These are phyloP conservation scores for Bassia scoparia DNA, from an alignment of 148 eudicot genomes.

Conservation along the genomic window DNA sequence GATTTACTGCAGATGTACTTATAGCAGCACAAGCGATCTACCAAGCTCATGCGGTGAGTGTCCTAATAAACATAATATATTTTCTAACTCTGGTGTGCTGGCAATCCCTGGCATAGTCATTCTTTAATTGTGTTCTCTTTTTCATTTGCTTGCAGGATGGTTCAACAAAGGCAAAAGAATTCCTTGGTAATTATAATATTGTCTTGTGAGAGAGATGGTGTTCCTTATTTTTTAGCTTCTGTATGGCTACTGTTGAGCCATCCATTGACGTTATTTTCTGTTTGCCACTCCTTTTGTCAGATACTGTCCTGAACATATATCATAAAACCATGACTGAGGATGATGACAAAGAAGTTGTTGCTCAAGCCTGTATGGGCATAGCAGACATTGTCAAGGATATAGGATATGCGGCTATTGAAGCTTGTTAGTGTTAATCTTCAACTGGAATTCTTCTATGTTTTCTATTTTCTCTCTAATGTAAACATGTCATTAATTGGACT, in stretches of 20 bases:
- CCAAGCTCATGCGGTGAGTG: slow-evolving; percentile 74
- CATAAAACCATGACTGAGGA: slow-evolving; percentile 80
- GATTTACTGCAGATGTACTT: slow-evolving; percentile 64
- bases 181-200: slow-evolving; percentile 49
- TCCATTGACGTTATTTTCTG: neutral
- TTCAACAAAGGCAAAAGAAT: slow-evolving; percentile 56
- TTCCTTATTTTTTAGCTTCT: slow-evolving; percentile 5
- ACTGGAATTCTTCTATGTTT: slow-evolving; percentile 3
- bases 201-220: neutral
- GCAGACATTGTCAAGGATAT: slow-evolving; percentile 69
- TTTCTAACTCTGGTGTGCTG: neutral
- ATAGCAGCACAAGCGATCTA: slow-evolving; percentile 72
- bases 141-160: slow-evolving; percentile 57
- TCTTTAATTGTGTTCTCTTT: slow-evolving; percentile 11
- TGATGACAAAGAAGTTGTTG: slow-evolving; percentile 98
- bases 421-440: slow-evolving; percentile 55
- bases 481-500: slow-evolving; percentile 1
- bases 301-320: slow-evolving; percentile 78
- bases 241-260: neutral
- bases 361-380: slow-evolving; percentile 78
- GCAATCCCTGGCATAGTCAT: neutral
- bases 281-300: slow-evolving; percentile 35
- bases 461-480: neutral
- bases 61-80: neutral
- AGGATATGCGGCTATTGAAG: slow-evolving; percentile 68